phyloP scores from a whole-genome alignment of 1,284 basidiomycete species.

The Malassezia furfur region DNA sequence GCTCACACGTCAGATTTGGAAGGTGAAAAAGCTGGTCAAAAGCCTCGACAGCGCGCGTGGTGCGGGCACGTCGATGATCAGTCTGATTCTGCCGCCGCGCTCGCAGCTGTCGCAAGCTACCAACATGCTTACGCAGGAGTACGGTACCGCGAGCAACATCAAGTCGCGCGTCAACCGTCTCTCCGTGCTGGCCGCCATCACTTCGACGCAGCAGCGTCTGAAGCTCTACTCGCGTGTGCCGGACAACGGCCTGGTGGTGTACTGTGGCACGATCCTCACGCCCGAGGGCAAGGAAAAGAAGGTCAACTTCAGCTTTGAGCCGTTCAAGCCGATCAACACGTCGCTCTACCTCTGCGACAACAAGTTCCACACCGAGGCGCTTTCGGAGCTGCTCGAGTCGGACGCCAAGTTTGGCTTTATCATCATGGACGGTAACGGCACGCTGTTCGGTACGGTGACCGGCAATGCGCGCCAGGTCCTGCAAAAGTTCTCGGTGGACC shows the following conservation, averaged over 20 bases:
- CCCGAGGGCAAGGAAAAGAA: conserved; percentile 97
- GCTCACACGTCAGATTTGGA: conserved; percentile 54
- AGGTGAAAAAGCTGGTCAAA: conserved; percentile 75
- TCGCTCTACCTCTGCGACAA: conserved; percentile 94
- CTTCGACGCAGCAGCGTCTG: conserved; percentile 93
- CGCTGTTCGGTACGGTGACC: conserved; percentile 86
- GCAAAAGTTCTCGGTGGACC: conserved; percentile 96
- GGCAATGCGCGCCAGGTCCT: conserved; percentile 95
- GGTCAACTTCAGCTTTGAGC: conserved; percentile 77
- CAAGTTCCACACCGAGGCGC: conserved; percentile 97
- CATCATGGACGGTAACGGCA: conserved; percentile 97
- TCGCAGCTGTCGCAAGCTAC: conserved; percentile 91
- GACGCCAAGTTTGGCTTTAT: conserved; percentile 99
- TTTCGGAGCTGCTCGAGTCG: conserved; percentile 90
- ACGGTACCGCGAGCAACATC: conserved; percentile 78
- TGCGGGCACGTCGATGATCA: conserved; percentile 98
- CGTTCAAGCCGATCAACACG: conserved; percentile 87
- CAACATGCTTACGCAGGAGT: conserved; percentile 95
- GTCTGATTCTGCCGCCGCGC: conserved; percentile 85
- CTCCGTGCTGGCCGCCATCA: conserved; percentile 94
- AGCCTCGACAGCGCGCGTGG: conserved; percentile 44
- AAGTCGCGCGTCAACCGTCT: conserved; percentile 97
- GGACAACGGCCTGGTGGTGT: conserved; percentile 92
- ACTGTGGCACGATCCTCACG: conserved; percentile 80
- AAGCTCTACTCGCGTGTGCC: conserved; percentile 85